Evolutionary conservation across 257 asterid species (phyloP).

Genomic region (Scutellaria minor): DNA sequence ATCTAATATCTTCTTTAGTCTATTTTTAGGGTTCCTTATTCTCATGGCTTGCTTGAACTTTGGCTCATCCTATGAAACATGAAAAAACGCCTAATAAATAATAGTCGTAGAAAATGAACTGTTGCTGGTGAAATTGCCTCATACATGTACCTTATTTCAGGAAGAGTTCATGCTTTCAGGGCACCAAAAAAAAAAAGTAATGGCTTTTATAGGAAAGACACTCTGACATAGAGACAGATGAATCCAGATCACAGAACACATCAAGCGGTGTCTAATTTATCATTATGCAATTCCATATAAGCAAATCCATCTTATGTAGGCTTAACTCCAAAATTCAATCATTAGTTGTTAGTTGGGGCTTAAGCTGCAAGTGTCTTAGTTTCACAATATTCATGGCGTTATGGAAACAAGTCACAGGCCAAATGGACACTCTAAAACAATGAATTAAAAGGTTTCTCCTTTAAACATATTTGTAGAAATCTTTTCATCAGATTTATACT

Average conservation of each 20-base stretch:
- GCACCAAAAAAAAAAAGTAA: background rate
- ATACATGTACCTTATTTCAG: background rate
- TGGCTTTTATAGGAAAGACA: background rate
- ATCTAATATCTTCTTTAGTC: slow-evolving; percentile 76
- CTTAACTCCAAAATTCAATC: background rate
- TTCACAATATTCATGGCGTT: background rate
- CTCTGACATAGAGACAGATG: slow-evolving; percentile 15
- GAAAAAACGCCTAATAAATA: background rate
- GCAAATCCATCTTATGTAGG: slow-evolving; percentile 19
- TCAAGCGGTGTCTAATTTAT: slow-evolving; percentile 1
- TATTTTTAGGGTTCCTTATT: slow-evolving; percentile 82
- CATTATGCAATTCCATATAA: slow-evolving; percentile 10
- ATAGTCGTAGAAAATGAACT: slow-evolving; percentile 11
- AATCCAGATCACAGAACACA: slow-evolving; percentile 26
- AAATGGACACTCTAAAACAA: background rate
- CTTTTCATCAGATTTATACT: background rate
- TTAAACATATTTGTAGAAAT: too few relatives aligned
- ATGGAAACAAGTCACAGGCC: background rate
- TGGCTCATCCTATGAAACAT: slow-evolving; percentile 64
- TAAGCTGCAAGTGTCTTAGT: slow-evolving; percentile 5
- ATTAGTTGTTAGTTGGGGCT: background rate
- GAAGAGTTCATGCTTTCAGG: background rate
- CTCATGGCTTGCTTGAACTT: slow-evolving; percentile 89
- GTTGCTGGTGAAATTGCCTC: background rate
- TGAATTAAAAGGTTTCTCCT: too few relatives aligned